Conservation (phyloP, 257 asterid species). For the Euphrasia confusa region DNA sequence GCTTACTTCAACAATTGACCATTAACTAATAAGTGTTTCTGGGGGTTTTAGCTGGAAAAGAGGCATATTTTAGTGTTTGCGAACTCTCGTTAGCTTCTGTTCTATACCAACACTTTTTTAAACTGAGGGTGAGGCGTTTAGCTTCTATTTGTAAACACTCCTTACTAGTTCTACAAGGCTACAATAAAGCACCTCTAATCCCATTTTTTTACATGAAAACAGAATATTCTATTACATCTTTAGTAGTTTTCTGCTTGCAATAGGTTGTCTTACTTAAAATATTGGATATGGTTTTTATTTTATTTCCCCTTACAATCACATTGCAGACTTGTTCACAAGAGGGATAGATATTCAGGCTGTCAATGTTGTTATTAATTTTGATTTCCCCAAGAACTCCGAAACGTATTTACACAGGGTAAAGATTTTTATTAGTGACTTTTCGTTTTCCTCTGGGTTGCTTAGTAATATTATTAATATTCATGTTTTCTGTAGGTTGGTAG, state of each 20-base stretch:
- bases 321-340: conserved; percentile 77
- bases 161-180: too few relatives aligned
- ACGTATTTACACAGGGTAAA: conserved; percentile 84
- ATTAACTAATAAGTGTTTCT: neutral
- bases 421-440: conserved; percentile 25
- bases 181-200: too few relatives aligned
- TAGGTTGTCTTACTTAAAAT: too few relatives aligned
- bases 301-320: conserved; percentile 9
- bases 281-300: conserved; percentile 12
- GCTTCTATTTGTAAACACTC: too few relatives aligned
- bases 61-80: too few relatives aligned
- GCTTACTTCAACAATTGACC: neutral
- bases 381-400: conserved; percentile 78
- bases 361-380: conserved; percentile 80
- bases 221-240: neutral
- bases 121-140: too few relatives aligned
- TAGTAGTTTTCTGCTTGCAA: too few relatives aligned
- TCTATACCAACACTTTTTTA: too few relatives aligned
- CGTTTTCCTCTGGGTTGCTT: conserved; percentile 8
- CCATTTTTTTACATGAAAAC: neutral
- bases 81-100: too few relatives aligned
- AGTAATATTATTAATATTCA: conserved; percentile 1
- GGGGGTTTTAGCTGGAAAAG: too few relatives aligned
- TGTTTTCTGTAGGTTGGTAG: conserved; percentile 67
- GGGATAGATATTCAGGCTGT: conserved; percentile 94